A percentile compares a stretch with the other conserved stretches of the same genome.
phyloP scores from a whole-genome alignment of 2,329 filamentous ascomycete species.

The Microdochium paspali region DNA sequence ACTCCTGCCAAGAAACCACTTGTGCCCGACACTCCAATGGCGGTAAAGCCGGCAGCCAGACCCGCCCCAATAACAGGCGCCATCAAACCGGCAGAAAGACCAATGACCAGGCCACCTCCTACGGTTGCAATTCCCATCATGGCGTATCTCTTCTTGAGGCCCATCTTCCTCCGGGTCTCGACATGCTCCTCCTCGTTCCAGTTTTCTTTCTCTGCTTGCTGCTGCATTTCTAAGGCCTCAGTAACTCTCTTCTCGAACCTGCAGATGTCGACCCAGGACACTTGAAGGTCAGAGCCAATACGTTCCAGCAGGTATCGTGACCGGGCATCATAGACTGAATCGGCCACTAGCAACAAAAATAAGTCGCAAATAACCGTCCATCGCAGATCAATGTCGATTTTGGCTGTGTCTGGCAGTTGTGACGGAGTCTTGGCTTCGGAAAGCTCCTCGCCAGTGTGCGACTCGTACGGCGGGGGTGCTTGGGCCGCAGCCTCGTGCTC shows the following conservation, averaged over 20 bases:
- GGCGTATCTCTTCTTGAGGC: slow-evolving; percentile 74
- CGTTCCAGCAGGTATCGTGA: slow-evolving; percentile 77
- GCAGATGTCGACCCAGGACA: slow-evolving; percentile 88
- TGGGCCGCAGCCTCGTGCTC: slow-evolving; percentile 37
- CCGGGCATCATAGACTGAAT: slow-evolving; percentile 84
- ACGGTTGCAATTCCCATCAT: slow-evolving; percentile 97
- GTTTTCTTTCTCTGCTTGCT: slow-evolving; percentile 85
- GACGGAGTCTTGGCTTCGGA: slow-evolving; percentile 75
- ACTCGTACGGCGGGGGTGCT: slow-evolving; percentile 50
- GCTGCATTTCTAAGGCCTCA: slow-evolving; percentile 95
- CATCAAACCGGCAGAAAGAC: slow-evolving; percentile 81
- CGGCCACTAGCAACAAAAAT: slow-evolving; percentile 92
- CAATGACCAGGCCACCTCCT: slow-evolving; percentile 89
- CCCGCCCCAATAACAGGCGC: slow-evolving; percentile 92
- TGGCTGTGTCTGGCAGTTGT: slow-evolving; percentile 69
- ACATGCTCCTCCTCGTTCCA: slow-evolving; percentile 98
- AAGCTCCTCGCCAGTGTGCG: slow-evolving; percentile 58
- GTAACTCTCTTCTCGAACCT: slow-evolving; percentile 96
- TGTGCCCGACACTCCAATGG: slow-evolving; percentile 86
- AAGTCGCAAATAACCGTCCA: slow-evolving; percentile 97
- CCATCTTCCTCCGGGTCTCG: slow-evolving; percentile 72
- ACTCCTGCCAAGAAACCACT: slow-evolving; percentile 82
- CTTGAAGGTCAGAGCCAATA: slow-evolving; percentile 70
- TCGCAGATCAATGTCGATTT: slow-evolving; percentile 88
- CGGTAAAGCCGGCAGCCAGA: slow-evolving; percentile 87